phyloP scores from a whole-genome alignment of 2,329 filamentous ascomycete genomes.

The Fusarium begoniae region DNA sequence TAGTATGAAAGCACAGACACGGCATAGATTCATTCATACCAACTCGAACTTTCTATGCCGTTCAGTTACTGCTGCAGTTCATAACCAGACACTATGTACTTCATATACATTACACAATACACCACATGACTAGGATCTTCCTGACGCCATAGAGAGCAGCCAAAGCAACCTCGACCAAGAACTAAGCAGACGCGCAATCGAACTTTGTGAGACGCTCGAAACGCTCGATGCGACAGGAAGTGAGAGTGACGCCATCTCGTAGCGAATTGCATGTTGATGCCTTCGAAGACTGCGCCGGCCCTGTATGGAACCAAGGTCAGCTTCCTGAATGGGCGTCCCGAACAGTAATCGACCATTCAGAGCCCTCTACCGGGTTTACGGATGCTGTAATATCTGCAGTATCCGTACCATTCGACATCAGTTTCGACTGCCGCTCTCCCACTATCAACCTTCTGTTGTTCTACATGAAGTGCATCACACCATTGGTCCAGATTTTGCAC shows the following conservation, averaged over 20 bases:
- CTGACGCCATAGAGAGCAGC: constrained; percentile 6
- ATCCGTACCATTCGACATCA: background rate
- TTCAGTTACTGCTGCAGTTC: constrained; percentile 4
- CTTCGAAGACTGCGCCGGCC: constrained; percentile 21
- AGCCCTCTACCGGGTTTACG: constrained; percentile 11
- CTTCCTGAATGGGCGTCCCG: constrained; percentile 28
- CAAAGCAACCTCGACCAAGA: constrained; percentile 1
- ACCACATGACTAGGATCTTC: constrained; percentile 18
- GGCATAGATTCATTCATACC: constrained; percentile 9
- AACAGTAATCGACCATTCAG: constrained; percentile 29
- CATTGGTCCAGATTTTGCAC: constrained; percentile 34
- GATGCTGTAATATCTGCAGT: constrained; percentile 33
- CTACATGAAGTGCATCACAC: constrained; percentile 25
- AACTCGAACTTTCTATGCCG: background rate
- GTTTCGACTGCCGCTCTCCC: constrained; percentile 21
- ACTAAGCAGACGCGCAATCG: constrained; percentile 23
- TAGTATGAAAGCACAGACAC: constrained; percentile 1
- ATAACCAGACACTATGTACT: constrained; percentile 7
- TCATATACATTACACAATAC: background rate
- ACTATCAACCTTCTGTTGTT: constrained; percentile 1
- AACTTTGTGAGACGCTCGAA: constrained; percentile 34
- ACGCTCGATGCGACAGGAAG: constrained; percentile 25
- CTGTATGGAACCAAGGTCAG: constrained; percentile 17
- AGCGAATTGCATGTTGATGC: constrained; percentile 33
- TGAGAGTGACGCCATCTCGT: constrained; percentile 42